Percentiles rank a stretch among this genome's conserved stretches.
phyloP scores from a whole-genome alignment of 148 eudicot genomes.

The Persicaria tinctoria region DNA sequence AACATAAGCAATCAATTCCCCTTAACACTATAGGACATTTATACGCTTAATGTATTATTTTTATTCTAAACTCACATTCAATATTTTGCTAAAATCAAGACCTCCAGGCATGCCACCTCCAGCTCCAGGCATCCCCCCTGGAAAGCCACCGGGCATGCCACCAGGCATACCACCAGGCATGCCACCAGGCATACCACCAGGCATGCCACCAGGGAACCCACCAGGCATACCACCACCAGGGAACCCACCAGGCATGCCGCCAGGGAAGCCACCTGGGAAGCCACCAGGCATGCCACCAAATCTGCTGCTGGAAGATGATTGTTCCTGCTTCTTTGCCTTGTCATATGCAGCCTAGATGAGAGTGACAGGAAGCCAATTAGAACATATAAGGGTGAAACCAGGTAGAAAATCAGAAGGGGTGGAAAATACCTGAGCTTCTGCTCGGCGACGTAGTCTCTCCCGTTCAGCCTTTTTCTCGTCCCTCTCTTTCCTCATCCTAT shows the following conservation, averaged over 20 bases:
- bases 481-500: conserved; percentile 63
- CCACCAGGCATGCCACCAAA: conserved; percentile 72
- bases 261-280: conserved; percentile 15
- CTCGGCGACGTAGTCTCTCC: conserved; percentile 57
- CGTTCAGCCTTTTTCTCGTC: conserved; percentile 51
- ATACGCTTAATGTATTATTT: neutral
- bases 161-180: conserved; percentile 78
- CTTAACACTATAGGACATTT: neutral
- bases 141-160: conserved; percentile 49
- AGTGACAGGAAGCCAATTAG: conserved; percentile 7
- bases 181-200: conserved; percentile 69
- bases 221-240: conserved; percentile 77
- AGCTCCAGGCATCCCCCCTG: conserved; percentile 52
- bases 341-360: conserved; percentile 78
- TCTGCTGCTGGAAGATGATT: conserved; percentile 65
- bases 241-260: conserved; percentile 48
- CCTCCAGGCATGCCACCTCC: conserved; percentile 36
- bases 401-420: neutral
- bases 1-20: neutral
- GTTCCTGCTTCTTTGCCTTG: conserved; percentile 76
- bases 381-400: neutral
- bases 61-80: conserved; percentile 49
- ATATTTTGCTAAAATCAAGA: conserved; percentile 79
- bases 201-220: conserved; percentile 47
- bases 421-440: conserved; percentile 55